A percentile compares a stretch with the other conserved stretches of the same genome.
Conservation (phyloP, 148 eudicot species). For the Chenopodium berlandieri region DNA sequence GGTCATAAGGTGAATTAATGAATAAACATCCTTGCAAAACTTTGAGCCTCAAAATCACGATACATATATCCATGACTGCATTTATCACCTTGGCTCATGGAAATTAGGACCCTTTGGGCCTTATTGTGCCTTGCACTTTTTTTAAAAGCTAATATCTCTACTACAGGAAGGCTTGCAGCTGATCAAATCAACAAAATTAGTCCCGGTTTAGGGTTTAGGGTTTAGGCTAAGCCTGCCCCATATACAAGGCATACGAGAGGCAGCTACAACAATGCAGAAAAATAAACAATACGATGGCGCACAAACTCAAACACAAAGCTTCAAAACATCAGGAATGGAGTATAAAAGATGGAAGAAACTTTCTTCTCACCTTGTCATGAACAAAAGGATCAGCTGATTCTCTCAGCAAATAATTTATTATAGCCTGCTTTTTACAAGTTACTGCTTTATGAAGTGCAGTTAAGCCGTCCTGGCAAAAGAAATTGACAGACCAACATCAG, state of each 20-base stretch:
- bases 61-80: neutral
- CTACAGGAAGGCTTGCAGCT: neutral
- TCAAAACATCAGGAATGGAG: constrained; percentile 9
- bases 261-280: neutral
- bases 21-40: neutral
- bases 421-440: constrained; percentile 80
- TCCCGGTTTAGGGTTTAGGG: no score
- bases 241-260: neutral
- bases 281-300: neutral
- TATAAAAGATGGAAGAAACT: neutral
- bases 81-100: neutral
- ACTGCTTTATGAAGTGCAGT: constrained; percentile 91
- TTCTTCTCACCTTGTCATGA: constrained; percentile 66
- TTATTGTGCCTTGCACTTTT: neutral
- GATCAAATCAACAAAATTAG: neutral
- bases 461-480: constrained; percentile 61
- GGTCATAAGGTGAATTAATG: neutral
- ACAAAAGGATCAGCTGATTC: constrained; percentile 88
- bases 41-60: neutral
- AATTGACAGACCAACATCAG: neutral
- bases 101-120: neutral
- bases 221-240: neutral
- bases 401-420: constrained; percentile 66
- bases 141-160: neutral
- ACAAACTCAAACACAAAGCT: neutral